phyloP scores from a whole-genome alignment of 148 eudicot genomes.

The Dianthus caryophyllus region DNA sequence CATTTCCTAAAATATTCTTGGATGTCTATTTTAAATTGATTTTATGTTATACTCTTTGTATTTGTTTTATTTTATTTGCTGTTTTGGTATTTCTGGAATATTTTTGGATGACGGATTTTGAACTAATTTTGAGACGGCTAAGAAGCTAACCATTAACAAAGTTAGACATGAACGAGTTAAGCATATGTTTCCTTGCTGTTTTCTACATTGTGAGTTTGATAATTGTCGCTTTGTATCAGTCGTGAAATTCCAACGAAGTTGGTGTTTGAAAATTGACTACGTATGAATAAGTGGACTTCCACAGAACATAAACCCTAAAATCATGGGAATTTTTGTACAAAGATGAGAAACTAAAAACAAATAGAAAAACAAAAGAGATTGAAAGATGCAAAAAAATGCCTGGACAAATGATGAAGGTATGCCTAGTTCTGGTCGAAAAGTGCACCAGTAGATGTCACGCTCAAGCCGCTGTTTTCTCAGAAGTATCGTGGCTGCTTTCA shows the following conservation, averaged over 20 bases:
- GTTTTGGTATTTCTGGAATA: too few relatives aligned
- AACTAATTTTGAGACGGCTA: too few relatives aligned
- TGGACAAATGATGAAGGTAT: constrained; percentile 1
- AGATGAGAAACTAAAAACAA: neutral
- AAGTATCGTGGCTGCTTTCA: constrained; percentile 11
- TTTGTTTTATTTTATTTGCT: too few relatives aligned
- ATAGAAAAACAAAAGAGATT: neutral
- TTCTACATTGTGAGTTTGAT: too few relatives aligned
- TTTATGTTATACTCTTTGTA: too few relatives aligned
- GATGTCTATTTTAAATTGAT: too few relatives aligned
- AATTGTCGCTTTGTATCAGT: too few relatives aligned
- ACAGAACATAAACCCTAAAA: neutral
- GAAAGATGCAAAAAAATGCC: neutral
- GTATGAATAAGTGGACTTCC: neutral
- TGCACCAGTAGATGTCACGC: neutral
- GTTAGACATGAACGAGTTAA: too few relatives aligned
- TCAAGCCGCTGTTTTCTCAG: constrained; percentile 10
- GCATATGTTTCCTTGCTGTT: too few relatives aligned
- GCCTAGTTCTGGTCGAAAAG: constrained; percentile 1
- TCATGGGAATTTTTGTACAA: constrained; percentile 1
- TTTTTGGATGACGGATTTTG: too few relatives aligned
- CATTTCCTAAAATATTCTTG: constrained; percentile 3
- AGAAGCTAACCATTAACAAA: too few relatives aligned
- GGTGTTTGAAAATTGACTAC: neutral
- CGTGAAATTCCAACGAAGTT: neutral